These are phyloP conservation scores for Cenchrus fungigraminus DNA, from an alignment of 176 grass and related monocot species.

Conservation along the genomic window DNA sequence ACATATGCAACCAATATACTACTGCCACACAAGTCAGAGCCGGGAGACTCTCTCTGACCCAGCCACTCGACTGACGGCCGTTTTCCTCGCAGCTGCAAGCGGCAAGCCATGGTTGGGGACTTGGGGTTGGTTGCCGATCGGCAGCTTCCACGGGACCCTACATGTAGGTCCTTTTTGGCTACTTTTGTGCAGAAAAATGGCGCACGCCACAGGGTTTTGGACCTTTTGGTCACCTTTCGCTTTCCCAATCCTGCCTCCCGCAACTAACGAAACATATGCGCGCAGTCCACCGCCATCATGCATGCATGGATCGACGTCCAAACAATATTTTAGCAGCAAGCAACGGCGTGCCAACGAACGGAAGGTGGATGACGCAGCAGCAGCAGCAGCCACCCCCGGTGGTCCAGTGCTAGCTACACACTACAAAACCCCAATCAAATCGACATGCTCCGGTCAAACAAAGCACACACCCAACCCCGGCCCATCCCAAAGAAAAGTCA, in stretches of 20 bases:
- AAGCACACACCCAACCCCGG: background rate
- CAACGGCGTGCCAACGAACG: background rate
- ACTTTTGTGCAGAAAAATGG: background rate
- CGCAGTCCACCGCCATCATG: no score
- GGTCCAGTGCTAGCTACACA: background rate
- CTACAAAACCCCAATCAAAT: background rate
- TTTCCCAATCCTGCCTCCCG: background rate
- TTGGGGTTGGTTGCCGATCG: background rate
- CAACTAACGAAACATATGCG: background rate
- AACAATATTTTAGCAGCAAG: background rate
- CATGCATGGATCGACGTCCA: background rate
- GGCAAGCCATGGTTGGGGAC: background rate
- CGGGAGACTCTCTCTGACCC: background rate
- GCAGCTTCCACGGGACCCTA: background rate
- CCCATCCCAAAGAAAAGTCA: background rate
- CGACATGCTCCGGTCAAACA: background rate
- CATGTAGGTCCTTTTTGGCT: no score
- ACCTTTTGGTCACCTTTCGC: background rate
- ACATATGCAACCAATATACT: no score
- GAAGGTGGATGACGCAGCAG: background rate
- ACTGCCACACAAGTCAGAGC: no score
- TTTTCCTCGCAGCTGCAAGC: slow-evolving; percentile 6
- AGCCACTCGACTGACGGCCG: background rate
- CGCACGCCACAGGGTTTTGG: background rate
- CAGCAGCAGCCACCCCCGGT: background rate